These are phyloP conservation scores for Ulota crispa DNA, from an alignment of 225 moss, liverwort and hornwort genomes.

Conservation along the genomic window DNA sequence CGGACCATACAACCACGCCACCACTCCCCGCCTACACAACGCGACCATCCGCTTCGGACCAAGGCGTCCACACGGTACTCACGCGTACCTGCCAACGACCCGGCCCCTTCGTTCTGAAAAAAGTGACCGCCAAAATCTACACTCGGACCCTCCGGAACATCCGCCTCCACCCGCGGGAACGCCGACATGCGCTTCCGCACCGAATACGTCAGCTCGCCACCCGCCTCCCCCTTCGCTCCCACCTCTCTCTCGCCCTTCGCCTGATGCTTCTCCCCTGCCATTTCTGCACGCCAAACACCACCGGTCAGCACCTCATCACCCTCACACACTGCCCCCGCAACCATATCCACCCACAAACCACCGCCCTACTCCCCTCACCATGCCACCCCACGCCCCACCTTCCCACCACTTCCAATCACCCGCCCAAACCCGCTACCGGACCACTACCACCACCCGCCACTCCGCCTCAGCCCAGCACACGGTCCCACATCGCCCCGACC, in stretches of 20 bases:
- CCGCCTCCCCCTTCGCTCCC: conserved; percentile 35
- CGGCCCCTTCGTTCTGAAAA: conserved; percentile 40
- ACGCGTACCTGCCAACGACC: conserved; percentile 32
- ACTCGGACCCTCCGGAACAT: conserved; percentile 46
- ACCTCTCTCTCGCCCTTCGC: conserved; percentile 50
- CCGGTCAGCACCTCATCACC: neutral
- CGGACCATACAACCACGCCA: neutral
- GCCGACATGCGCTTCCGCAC: conserved; percentile 82
- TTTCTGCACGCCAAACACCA: conserved; percentile 12
- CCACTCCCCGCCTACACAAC: neutral
- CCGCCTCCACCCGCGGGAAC: conserved; percentile 77
- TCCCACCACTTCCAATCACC: neutral
- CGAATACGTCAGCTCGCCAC: conserved; percentile 57
- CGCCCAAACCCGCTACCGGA: neutral
- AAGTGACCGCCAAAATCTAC: conserved; percentile 51
- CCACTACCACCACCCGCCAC: neutral
- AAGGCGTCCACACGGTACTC: neutral
- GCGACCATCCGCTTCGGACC: neutral
- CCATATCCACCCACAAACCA: neutral
- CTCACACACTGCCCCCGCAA: neutral
- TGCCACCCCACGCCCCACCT: neutral
- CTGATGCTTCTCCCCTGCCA: conserved; percentile 52
- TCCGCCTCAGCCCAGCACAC: neutral
- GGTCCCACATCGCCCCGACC: neutral
- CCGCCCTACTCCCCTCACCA: neutral